phyloP scores from a whole-genome alignment of 2,329 filamentous ascomycete species.

The Beauveria varroae region DNA sequence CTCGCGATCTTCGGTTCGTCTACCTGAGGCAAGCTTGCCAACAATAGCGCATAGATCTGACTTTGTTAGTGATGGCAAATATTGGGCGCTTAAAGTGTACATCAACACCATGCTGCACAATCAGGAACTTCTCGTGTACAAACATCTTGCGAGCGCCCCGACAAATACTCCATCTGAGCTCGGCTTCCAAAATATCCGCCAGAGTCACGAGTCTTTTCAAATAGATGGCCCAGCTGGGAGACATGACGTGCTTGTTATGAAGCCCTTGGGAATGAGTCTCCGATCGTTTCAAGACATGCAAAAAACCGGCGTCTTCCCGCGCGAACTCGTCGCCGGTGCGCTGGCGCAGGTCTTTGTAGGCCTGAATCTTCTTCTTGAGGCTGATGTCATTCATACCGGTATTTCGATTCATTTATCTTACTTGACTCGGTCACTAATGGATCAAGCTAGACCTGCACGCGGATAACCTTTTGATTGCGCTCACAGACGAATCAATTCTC shows the following conservation, averaged over 20 bases:
- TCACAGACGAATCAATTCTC: slow-evolving; percentile 24
- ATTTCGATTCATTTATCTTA: neutral
- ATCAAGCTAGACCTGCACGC: slow-evolving; percentile 25
- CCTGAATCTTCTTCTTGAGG: neutral
- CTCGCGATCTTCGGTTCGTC: slow-evolving; percentile 24
- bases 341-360: neutral
- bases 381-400: neutral
- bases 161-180: neutral
- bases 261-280: slow-evolving; percentile 30
- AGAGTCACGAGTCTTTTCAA: slow-evolving; percentile 28
- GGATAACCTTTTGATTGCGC: slow-evolving; percentile 28
- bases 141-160: slow-evolving; percentile 18
- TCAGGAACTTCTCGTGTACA: slow-evolving; percentile 22
- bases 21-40: neutral
- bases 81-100: slow-evolving; percentile 27
- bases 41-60: neutral
- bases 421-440: neutral
- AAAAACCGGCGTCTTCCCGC: neutral
- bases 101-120: slow-evolving; percentile 21
- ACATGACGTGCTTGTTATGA: slow-evolving; percentile 28
- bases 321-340: neutral
- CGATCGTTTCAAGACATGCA: slow-evolving; percentile 25
- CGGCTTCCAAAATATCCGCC: slow-evolving; percentile 19
- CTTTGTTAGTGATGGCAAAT: neutral
- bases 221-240: slow-evolving; percentile 22